Conservation (phyloP, 2,329 filamentous ascomycete genomes). For the Fusarium luffae region DNA sequence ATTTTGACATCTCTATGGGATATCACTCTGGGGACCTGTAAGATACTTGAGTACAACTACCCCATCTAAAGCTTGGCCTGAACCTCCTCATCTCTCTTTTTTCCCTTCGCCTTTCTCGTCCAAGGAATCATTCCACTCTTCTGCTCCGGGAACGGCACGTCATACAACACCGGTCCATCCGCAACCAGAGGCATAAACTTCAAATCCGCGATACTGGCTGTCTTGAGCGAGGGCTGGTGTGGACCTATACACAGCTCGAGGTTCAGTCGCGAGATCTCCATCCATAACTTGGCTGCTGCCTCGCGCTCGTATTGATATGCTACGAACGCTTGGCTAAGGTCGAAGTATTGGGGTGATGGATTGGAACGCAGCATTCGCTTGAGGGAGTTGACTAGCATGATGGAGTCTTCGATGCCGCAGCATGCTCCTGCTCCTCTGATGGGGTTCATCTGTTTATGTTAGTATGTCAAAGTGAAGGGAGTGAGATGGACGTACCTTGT, state of each 20-base stretch:
- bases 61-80: not conserved
- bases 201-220: not conserved
- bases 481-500: not conserved
- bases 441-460: constrained; percentile 13
- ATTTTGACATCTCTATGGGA: not conserved
- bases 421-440: constrained; percentile 30
- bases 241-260: constrained; percentile 17
- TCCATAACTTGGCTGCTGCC: constrained; percentile 9
- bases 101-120: not conserved
- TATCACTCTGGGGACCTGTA: not conserved
- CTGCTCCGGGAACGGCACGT: constrained; percentile 3
- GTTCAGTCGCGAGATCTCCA: constrained; percentile 11
- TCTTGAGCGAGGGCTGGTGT: constrained; percentile 4
- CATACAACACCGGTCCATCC: constrained; percentile 8
- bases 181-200: constrained; percentile 11
- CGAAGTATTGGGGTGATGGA: not conserved
- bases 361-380: not conserved
- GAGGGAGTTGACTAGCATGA: constrained; percentile 13
- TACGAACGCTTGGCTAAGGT: not conserved
- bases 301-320: constrained; percentile 19
- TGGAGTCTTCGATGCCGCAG: constrained; percentile 17
- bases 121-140: constrained; percentile 7
- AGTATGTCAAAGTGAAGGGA: not conserved
- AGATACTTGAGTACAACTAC: not conserved
- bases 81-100: fast-evolving